phyloP scores from a whole-genome alignment of 2,329 filamentous ascomycete genomes.

The Sporothrix globosa region DNA sequence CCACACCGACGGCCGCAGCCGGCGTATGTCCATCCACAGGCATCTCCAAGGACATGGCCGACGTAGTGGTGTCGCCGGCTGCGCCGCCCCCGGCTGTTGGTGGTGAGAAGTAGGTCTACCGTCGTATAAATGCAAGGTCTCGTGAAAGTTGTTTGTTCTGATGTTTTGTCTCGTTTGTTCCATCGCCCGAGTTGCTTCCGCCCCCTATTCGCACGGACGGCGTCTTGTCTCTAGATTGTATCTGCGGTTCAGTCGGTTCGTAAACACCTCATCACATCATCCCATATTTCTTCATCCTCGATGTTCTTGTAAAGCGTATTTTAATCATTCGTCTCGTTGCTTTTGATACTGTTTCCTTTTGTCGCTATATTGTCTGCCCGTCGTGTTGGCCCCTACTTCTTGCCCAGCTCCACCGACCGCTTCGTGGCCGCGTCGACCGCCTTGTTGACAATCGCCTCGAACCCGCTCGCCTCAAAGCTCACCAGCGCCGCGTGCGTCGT shows the following conservation, averaged over 20 bases:
- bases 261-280: neutral
- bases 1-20: neutral
- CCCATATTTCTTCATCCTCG: too few species aligned
- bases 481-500: conserved; percentile 55
- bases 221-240: conserved; percentile 11
- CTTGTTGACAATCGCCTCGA: conserved; percentile 50
- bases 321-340: neutral
- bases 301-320: neutral
- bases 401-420: conserved; percentile 51
- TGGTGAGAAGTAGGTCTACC: neutral
- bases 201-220: neutral
- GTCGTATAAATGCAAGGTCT: neutral
- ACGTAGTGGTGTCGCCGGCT: conserved; percentile 33
- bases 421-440: conserved; percentile 52
- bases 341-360: neutral
- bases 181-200: neutral
- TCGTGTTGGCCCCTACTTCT: conserved; percentile 26
- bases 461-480: conserved; percentile 51
- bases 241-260: neutral
- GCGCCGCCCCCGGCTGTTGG: neutral
- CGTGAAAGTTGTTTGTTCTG: neutral
- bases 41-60: conserved; percentile 35
- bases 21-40: conserved; percentile 41
- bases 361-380: neutral
- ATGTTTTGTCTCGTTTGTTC: neutral